Conservation (phyloP, 805 yeast genomes). For the Groenewaldozyma salmanticensis region DNA sequence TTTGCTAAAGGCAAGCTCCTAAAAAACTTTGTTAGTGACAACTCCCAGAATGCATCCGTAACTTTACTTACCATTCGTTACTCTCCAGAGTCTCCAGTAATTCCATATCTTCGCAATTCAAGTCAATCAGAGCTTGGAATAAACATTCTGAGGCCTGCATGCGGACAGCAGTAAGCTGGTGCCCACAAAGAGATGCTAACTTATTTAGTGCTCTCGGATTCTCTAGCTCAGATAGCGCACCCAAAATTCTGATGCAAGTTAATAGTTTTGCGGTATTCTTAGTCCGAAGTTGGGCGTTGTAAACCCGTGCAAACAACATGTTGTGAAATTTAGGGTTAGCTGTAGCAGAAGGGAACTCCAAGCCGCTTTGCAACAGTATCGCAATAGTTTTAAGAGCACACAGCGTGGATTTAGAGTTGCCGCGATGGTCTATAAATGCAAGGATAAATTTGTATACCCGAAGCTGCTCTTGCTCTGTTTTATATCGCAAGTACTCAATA, state of each 20-base stretch:
- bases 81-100: slow-evolving; percentile 2
- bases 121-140: slow-evolving; percentile 24
- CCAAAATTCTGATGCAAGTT: slow-evolving; percentile 36
- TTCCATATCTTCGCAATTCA: no score
- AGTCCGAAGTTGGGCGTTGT: slow-evolving; percentile 48
- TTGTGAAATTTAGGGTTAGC: slow-evolving; percentile 31
- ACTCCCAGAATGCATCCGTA: no score
- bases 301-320: slow-evolving; percentile 28
- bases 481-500: slow-evolving; percentile 5
- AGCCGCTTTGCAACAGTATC: slow-evolving; percentile 10
- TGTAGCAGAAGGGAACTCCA: slow-evolving; percentile 12
- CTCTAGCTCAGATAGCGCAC: slow-evolving; percentile 25
- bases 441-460: no score
- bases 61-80: slow-evolving; percentile 7
- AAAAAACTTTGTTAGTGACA: no score
- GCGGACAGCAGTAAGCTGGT: slow-evolving; percentile 29
- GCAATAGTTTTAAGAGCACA: slow-evolving; percentile 10
- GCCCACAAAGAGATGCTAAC: slow-evolving; percentile 13
- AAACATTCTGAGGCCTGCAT: slow-evolving; percentile 34
- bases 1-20: no score
- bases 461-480: no score
- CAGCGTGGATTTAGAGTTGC: no score
- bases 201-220: slow-evolving; percentile 4
- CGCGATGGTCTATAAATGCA: no score
- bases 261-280: slow-evolving; percentile 31